Percentiles rank a stretch among this genome's conserved stretches.
These are phyloP conservation scores for Eleusine coracana DNA, from an alignment of 176 grass and related monocot species.

Conservation along the genomic window DNA sequence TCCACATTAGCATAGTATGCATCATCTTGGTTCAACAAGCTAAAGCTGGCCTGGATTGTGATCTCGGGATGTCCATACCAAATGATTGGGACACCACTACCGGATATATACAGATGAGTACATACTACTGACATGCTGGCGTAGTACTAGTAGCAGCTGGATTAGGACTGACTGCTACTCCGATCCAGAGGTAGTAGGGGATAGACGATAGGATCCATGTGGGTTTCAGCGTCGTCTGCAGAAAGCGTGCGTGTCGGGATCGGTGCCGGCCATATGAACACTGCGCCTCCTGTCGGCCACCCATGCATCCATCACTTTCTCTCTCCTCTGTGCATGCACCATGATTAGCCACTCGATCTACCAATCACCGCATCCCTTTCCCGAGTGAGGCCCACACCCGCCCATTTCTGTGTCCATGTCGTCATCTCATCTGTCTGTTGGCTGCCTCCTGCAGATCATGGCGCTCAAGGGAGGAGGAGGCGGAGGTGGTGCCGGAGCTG, in stretches of 20 bases:
- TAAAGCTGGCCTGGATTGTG: neutral
- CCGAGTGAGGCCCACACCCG: neutral
- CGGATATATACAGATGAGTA: neutral
- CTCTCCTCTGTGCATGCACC: conserved; percentile 9
- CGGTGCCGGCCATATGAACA: conserved; percentile 48
- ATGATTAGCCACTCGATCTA: conserved; percentile 51
- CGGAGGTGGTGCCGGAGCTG: conserved; percentile 30
- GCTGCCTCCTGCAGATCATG: conserved; percentile 47
- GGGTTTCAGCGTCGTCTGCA: conserved; percentile 50
- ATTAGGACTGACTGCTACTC: conserved; percentile 27
- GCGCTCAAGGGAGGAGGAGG: conserved; percentile 60
- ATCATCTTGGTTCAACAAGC: no score
- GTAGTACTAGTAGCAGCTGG: neutral
- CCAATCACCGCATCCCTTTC: conserved; percentile 40
- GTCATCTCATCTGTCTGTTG: conserved; percentile 1
- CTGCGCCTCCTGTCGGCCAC: conserved; percentile 47
- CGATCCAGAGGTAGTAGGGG: neutral
- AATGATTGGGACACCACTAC: neutral
- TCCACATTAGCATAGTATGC: neutral
- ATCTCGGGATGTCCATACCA: neutral
- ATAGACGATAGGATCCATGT: conserved; percentile 41
- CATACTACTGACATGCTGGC: neutral
- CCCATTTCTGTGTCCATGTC: conserved; percentile 11
- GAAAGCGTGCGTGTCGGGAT: conserved; percentile 50
- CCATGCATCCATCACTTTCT: neutral